These are phyloP conservation scores for Oryza rufipogon DNA, from an alignment of 176 grass and related monocot genomes.

Conservation along the genomic window DNA sequence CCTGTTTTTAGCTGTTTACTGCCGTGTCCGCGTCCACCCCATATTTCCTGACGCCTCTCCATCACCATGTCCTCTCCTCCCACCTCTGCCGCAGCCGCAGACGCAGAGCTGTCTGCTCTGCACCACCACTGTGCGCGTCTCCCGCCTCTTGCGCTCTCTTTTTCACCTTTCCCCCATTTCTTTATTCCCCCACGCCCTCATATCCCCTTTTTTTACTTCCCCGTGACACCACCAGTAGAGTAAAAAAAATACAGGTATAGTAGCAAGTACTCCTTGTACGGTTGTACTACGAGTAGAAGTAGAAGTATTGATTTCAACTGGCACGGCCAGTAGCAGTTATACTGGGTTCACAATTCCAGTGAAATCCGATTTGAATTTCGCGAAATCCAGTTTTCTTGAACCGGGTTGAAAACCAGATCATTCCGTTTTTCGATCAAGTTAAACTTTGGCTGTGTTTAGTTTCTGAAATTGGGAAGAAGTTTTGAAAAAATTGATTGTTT, in stretches of 20 bases:
- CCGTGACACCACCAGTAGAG: background rate
- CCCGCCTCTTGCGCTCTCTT: slow-evolving; percentile 60
- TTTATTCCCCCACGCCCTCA: slow-evolving; percentile 6
- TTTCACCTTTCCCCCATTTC: slow-evolving; percentile 27
- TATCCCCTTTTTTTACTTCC: background rate
- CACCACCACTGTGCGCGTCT: slow-evolving; percentile 38
- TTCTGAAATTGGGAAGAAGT: too few relatives aligned
- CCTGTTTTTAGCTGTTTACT: background rate
- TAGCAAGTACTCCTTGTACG: too few relatives aligned
- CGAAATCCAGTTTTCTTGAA: too few relatives aligned
- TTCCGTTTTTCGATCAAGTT: too few relatives aligned
- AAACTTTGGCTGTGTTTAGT: too few relatives aligned
- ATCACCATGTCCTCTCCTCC: background rate
- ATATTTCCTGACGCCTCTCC: background rate
- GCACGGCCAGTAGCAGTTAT: background rate
- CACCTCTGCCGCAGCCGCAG: background rate
- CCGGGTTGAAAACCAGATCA: too few relatives aligned
- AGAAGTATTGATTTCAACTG: slow-evolving; percentile 23
- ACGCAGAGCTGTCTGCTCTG: slow-evolving; percentile 18
- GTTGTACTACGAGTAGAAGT: background rate
- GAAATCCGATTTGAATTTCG: too few relatives aligned
- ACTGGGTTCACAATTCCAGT: too few relatives aligned
- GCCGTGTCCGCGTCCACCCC: background rate
- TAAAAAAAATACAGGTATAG: background rate
- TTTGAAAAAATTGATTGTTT: too few relatives aligned